Evolutionary conservation across 371 early-diverging fungal genomes (phyloP).

Genomic region (Apophysomyces sp.): DNA sequence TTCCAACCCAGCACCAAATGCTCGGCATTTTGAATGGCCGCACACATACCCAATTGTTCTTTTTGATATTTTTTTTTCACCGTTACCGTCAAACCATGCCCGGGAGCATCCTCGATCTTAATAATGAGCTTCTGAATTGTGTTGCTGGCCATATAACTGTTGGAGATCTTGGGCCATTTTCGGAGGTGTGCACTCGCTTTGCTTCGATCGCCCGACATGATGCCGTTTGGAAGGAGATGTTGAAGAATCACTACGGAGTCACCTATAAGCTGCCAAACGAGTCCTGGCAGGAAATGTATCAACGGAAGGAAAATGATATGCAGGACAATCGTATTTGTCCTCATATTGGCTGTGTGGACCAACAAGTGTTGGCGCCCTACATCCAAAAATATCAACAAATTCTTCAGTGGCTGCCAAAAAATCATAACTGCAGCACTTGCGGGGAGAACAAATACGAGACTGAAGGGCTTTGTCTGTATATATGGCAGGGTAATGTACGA

Average conservation of each 20-base stretch:
- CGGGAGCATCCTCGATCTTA: constrained; percentile 15
- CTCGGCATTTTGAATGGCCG: neutral
- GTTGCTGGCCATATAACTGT: constrained; percentile 36
- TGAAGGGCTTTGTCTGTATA: constrained; percentile 20
- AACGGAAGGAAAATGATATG: constrained; percentile 33
- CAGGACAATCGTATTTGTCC: constrained; percentile 40
- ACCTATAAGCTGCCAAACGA: constrained; percentile 40
- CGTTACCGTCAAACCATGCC: neutral
- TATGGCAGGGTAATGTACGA: constrained; percentile 42
- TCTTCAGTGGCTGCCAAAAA: constrained; percentile 35
- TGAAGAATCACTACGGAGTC: constrained; percentile 37
- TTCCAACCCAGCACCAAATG: neutral
- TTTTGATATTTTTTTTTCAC: constrained; percentile 2
- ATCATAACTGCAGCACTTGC: constrained; percentile 39
- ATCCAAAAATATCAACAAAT: constrained; percentile 33
- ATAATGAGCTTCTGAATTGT: constrained; percentile 35
- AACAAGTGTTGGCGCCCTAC: constrained; percentile 30
- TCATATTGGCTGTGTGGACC: constrained; percentile 34
- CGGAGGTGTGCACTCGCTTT: constrained; percentile 33
- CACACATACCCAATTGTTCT: neutral
- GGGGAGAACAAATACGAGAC: constrained; percentile 24
- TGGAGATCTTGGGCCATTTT: constrained; percentile 24
- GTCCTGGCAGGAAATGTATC: constrained; percentile 41
- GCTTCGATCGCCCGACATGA: constrained; percentile 31
- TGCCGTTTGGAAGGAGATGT: constrained; percentile 40